Conservation (phyloP, 2,329 filamentous ascomycete species). For the Neophaeococcomyces aloes region DNA sequence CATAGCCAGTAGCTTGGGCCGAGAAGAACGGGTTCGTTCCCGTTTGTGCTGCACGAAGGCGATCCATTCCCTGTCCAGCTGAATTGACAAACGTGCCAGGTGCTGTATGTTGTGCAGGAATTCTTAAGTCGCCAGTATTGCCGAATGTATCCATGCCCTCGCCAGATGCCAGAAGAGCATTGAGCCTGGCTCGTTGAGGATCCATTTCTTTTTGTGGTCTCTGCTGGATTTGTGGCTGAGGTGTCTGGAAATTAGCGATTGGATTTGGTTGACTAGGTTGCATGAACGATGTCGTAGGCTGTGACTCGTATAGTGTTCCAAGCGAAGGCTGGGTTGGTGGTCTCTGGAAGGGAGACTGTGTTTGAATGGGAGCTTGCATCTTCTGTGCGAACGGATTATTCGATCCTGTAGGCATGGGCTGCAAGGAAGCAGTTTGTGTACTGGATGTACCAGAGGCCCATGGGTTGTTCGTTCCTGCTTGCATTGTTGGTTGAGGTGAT, state of each 20-base stretch:
- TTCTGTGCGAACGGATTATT: slow-evolving; percentile 83
- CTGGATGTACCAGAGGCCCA: slow-evolving; percentile 58
- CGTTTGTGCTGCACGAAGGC: slow-evolving; percentile 56
- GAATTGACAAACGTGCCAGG: slow-evolving; percentile 96
- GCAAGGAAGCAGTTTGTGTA: slow-evolving; percentile 53
- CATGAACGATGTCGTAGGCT: slow-evolving; percentile 55
- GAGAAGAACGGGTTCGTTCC: slow-evolving; percentile 85
- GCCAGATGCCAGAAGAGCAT: slow-evolving; percentile 71
- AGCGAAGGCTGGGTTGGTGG: slow-evolving; percentile 59
- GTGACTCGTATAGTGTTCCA: slow-evolving; percentile 70
- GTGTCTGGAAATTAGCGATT: slow-evolving; percentile 39
- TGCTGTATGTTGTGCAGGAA: slow-evolving; percentile 91
- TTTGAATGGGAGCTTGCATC: slow-evolving; percentile 10
- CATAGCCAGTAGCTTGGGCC: slow-evolving; percentile 63
- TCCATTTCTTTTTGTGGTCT: slow-evolving; percentile 32
- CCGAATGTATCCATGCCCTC: slow-evolving; percentile 97
- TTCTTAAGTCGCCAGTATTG: slow-evolving; percentile 90
- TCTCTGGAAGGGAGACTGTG: slow-evolving; percentile 46
- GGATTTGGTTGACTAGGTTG: slow-evolving; percentile 43
- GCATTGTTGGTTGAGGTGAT: slow-evolving; percentile 34
- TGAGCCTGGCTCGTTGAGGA: slow-evolving; percentile 62
- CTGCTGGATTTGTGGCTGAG: slow-evolving; percentile 37
- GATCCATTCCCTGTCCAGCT: slow-evolving; percentile 67
- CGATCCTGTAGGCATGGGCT: slow-evolving; percentile 80
- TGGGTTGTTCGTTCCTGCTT: slow-evolving; percentile 85